Evolutionary conservation across 345 rosid genomes (phyloP).

Genomic region (Salix viminalis): DNA sequence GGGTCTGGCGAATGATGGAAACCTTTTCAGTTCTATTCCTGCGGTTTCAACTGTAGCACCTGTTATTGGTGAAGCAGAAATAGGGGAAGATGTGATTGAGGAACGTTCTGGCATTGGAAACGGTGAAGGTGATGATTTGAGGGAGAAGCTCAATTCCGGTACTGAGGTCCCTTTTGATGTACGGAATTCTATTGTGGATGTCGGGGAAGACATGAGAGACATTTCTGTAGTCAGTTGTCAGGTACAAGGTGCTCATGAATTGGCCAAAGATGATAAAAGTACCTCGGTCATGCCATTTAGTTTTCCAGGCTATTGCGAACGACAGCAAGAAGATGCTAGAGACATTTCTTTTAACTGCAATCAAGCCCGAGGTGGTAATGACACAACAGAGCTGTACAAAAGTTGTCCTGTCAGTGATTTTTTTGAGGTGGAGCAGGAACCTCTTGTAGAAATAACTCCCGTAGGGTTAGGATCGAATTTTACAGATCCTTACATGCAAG

Average conservation of each 20-base stretch:
- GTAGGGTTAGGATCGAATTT: conserved; percentile 15
- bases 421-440: conserved; percentile 40
- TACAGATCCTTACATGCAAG: conserved; percentile 24
- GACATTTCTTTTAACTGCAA: conserved; percentile 30
- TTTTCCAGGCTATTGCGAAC: conserved; percentile 20
- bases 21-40: conserved; percentile 13
- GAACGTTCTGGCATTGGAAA: conserved; percentile 15
- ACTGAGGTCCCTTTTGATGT: conserved; percentile 18
- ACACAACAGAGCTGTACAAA: conserved; percentile 30
- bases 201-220: conserved; percentile 36
- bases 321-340: conserved; percentile 22
- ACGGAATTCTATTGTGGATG: conserved; percentile 25
- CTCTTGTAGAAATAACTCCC: conserved; percentile 26
- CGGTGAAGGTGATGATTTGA: conserved; percentile 28
- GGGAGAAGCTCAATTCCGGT: conserved; percentile 17
- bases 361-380: conserved; percentile 32
- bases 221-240: conserved; percentile 32
- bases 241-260: conserved; percentile 23
- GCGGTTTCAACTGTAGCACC: conserved; percentile 12
- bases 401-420: conserved; percentile 33
- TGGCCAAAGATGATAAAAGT: conserved; percentile 12
- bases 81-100: conserved; percentile 21
- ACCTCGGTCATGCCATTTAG: conserved; percentile 14
- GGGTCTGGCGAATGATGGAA: conserved; percentile 27
- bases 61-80: conserved; percentile 29